A percentile compares a stretch with the other conserved stretches of the same genome.
phyloP scores from a whole-genome alignment of 805 yeast genomes.

The Candida golubevii region DNA sequence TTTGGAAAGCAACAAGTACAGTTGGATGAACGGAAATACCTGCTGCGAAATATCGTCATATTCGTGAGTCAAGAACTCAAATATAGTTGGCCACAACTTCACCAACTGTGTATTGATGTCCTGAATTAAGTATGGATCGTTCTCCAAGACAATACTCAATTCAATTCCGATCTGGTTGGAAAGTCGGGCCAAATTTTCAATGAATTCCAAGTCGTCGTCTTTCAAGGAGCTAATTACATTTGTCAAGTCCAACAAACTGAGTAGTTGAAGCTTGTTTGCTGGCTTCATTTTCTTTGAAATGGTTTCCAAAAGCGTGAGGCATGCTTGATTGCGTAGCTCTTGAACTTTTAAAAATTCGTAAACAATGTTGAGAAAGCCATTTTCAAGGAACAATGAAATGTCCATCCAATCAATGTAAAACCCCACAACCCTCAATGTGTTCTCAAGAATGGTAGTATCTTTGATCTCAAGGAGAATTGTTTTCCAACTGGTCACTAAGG shows the following conservation, averaged over 20 bases:
- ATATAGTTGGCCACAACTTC: constrained; percentile 65
- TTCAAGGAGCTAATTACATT: constrained; percentile 40
- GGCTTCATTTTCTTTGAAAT: constrained; percentile 78
- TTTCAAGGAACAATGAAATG: constrained; percentile 63
- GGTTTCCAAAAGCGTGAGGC: constrained; percentile 56
- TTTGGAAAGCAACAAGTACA: constrained; percentile 66
- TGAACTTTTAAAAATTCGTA: constrained; percentile 52
- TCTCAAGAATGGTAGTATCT: constrained; percentile 46
- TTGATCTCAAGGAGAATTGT: constrained; percentile 38
- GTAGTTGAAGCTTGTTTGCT: constrained; percentile 60
- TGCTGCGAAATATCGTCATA: constrained; percentile 86
- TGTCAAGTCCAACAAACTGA: constrained; percentile 65
- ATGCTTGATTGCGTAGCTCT: constrained; percentile 53
- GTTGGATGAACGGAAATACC: constrained; percentile 75
- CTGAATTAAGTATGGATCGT: constrained; percentile 39
- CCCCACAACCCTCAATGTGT: constrained; percentile 66
- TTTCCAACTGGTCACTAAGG: constrained; percentile 65
- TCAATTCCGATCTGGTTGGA: constrained; percentile 73
- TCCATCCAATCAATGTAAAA: constrained; percentile 92
- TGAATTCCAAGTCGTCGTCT: constrained; percentile 57
- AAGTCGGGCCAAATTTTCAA: constrained; percentile 72
- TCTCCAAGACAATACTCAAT: constrained; percentile 58
- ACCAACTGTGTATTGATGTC: constrained; percentile 41
- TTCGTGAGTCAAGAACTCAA: constrained; percentile 70
- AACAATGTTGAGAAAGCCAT: constrained; percentile 52